Percentiles rank a stretch among this genome's conserved stretches.
phyloP scores from a whole-genome alignment of 495 filamentous ascomycete genomes.

The Neurospora sp. region DNA sequence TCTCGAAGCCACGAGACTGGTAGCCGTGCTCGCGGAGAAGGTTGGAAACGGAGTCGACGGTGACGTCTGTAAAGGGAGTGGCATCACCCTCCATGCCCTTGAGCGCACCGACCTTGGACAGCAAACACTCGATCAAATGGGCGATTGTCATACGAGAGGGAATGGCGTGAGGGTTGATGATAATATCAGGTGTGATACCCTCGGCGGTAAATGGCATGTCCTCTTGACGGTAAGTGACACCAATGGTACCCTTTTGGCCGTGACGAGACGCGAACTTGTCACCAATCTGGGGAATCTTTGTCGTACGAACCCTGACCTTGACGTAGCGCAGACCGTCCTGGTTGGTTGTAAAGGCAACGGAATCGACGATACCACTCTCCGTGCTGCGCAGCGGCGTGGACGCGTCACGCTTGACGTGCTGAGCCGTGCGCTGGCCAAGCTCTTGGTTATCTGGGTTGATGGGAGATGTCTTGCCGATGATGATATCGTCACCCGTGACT shows the following conservation, averaged over 20 bases:
- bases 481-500: slow-evolving; percentile 95
- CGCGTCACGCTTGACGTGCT: slow-evolving; percentile 86
- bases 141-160: slow-evolving; percentile 99
- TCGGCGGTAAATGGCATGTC: slow-evolving; percentile 97
- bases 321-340: slow-evolving; percentile 83
- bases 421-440: slow-evolving; percentile 78
- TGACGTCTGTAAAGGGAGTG: slow-evolving; percentile 96
- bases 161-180: slow-evolving; percentile 99
- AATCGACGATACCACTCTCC: slow-evolving; percentile 92
- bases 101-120: slow-evolving; percentile 86
- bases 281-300: slow-evolving; percentile 95
- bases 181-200: slow-evolving; percentile 85
- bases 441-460: slow-evolving; percentile 88
- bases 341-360: slow-evolving; percentile 87
- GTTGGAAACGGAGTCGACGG: slow-evolving; percentile 83
- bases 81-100: slow-evolving; percentile 93
- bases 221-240: slow-evolving; percentile 93
- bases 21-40: slow-evolving; percentile 88
- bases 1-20: slow-evolving; percentile 92
- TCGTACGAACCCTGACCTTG: slow-evolving; percentile 94
- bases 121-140: slow-evolving; percentile 97
- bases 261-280: slow-evolving; percentile 99
- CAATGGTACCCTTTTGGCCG: slow-evolving; percentile 98
- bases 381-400: slow-evolving; percentile 91
- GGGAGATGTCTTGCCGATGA: slow-evolving; percentile 96